Base-by-base conservation (phyloP, 2,329 filamentous ascomycete species). In the Trichophyton verrucosum region DNA sequence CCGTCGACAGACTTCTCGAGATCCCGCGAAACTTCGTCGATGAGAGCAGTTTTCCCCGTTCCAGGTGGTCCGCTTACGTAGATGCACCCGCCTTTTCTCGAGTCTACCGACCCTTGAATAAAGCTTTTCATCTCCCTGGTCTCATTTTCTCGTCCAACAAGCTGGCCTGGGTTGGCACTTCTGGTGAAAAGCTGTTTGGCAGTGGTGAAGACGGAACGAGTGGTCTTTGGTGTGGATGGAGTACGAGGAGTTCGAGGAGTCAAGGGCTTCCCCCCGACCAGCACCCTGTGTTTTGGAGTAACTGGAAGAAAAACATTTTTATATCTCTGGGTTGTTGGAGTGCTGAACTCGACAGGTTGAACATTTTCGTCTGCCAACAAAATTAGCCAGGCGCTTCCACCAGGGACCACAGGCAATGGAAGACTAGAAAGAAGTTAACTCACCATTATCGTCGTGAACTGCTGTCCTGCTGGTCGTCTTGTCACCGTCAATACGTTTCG, bases 41-140 rank as follows among this genome's bases (percentile, higher is more conserved):
- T 85, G 79, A 97, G 87, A 33, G 94, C 94, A 72, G 91, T 97
- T 77, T 99, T 99, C 60, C 94, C 94, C 0, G 94, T 99, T 9
- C 94, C 94, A 1, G 94, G 94, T 3, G 94, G 94, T 0, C 94
- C 94, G 67, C 91, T 96, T 66, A 99, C 87, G 71, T 99, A 99
- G 58, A 96, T 81, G 70, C 92, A 97, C 59, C 91, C 91, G 59
- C 86, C 85, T 2, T 81, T 82, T 9, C 78, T 78, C 17, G 82
- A 73, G 7, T 81, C 77, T 3, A 86, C 76, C 66, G 85, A 84
- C 58, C 81, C 80, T 44, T 82, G 77, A 58, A 96, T 80, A 70
- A 96, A 96, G 0, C 70, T 73, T 11, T 78, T 76, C 38, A 97
- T 76, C 65, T 91, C 85, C 13, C 80, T 76, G 78, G 69, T 81